Conservation (phyloP, 75 land plant species). For the Sequoia sempervirens region DNA sequence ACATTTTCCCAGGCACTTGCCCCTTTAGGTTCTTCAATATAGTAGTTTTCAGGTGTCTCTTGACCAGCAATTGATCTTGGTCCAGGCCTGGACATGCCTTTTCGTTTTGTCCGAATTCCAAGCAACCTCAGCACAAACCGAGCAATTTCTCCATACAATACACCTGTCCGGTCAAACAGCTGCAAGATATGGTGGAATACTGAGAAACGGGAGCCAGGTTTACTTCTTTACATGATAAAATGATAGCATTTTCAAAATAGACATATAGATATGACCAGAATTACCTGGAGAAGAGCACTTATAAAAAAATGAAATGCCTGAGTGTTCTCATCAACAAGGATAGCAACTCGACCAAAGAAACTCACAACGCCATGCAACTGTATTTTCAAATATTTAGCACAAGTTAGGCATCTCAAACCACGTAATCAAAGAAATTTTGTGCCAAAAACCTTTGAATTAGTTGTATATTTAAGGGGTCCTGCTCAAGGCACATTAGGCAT, state of each 20-base stretch:
- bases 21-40: slow-evolving; percentile 46
- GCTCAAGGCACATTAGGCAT: background rate
- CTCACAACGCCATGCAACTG: slow-evolving; percentile 84
- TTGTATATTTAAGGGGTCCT: background rate
- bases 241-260: background rate
- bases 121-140: slow-evolving; percentile 80
- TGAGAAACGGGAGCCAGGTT: background rate
- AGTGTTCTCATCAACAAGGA: slow-evolving; percentile 89
- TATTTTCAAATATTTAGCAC: background rate
- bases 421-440: background rate
- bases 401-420: background rate
- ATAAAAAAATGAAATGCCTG: slow-evolving; percentile 92
- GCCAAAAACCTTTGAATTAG: background rate
- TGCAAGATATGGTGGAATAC: slow-evolving; percentile 12
- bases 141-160: slow-evolving; percentile 86
- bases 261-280: background rate
- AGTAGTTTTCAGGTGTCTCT: slow-evolving; percentile 20
- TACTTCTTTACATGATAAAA: background rate
- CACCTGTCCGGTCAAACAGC: slow-evolving; percentile 82
- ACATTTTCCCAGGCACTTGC: slow-evolving; percentile 46
- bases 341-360: slow-evolving; percentile 78
- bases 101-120: slow-evolving; percentile 56
- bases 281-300: slow-evolving; percentile 86
- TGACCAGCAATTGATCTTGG: slow-evolving; percentile 36
- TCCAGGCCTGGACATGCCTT: slow-evolving; percentile 19